Percentiles rank a stretch among this genome's conserved stretches.
Conservation (phyloP, 768 basidiomycete species). For the Trametes cinnabarina region DNA sequence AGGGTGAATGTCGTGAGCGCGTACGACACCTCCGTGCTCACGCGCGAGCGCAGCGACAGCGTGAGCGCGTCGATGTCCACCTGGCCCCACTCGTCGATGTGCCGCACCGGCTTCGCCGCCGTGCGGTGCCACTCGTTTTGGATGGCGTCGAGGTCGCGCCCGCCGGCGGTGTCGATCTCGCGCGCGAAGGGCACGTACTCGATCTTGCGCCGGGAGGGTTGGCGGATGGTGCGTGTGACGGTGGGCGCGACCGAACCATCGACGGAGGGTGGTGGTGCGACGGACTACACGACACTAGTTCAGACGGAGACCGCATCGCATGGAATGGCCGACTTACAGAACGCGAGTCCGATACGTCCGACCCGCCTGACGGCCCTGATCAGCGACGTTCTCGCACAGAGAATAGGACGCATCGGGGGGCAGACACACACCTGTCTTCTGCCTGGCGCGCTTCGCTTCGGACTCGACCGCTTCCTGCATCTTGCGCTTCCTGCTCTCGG, state of each 20-base stretch:
- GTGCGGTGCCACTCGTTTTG: conserved; percentile 56
- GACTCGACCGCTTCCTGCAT: conserved; percentile 56
- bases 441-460: conserved; percentile 67
- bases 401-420: background rate
- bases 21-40: conserved; percentile 84
- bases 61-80: conserved; percentile 91
- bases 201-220: conserved; percentile 64
- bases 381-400: background rate
- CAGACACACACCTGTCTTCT: conserved; percentile 61
- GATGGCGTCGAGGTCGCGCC: conserved; percentile 70
- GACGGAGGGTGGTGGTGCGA: conserved; percentile 19
- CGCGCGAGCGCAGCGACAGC: conserved; percentile 87
- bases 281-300: conserved; percentile 13
- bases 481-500: conserved; percentile 71
- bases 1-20: conserved; percentile 84
- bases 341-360: conserved; percentile 30
- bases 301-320: background rate
- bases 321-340: background rate
- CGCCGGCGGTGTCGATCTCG: conserved; percentile 73
- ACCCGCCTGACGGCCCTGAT: conserved; percentile 20
- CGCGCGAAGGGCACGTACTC: conserved; percentile 84
- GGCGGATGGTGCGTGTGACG: conserved; percentile 21
- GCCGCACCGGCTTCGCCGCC: conserved; percentile 58
- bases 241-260: conserved; percentile 6
- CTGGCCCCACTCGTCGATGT: conserved; percentile 81